A percentile compares a stretch with the other conserved stretches of the same genome.
Conservation (phyloP, 306 rosid species). For the Dalbergia oliveri region DNA sequence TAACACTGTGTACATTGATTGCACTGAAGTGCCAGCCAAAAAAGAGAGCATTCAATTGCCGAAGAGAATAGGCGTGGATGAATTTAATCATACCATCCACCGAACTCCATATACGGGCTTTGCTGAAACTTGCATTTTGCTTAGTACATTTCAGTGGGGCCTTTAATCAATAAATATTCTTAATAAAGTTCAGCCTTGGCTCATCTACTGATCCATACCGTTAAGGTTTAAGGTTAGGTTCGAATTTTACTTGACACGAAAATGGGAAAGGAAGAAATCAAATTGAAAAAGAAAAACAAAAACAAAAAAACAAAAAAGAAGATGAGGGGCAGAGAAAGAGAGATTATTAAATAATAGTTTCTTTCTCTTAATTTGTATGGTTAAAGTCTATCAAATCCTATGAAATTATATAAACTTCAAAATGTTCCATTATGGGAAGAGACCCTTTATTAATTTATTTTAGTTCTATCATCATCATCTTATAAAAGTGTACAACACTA, state of each 20-base stretch:
- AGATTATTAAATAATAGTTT: too few relatives aligned
- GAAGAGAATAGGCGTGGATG: not conserved
- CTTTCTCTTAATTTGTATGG: not conserved
- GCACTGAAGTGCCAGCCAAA: conserved; percentile 10
- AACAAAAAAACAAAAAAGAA: not conserved
- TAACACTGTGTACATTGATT: not conserved
- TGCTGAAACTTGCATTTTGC: conserved; percentile 51
- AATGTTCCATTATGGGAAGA: too few relatives aligned
- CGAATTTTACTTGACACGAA: too few relatives aligned
- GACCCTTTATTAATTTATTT: too few relatives aligned
- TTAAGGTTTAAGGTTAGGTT: not conserved
- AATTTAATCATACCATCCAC: conserved; percentile 50
- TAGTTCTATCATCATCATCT: too few relatives aligned
- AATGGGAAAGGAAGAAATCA: too few relatives aligned
- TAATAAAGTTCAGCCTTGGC: not conserved
- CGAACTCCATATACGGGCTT: conserved; percentile 38
- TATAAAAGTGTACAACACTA: too few relatives aligned
- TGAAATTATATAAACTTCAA: not conserved
- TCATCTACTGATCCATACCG: too few relatives aligned
- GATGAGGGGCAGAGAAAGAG: not conserved
- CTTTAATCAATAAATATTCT: conserved; percentile 19
- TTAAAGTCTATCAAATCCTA: not conserved
- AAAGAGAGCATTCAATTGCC: not conserved
- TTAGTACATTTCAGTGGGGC: not conserved
- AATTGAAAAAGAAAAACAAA: too few relatives aligned